These are phyloP conservation scores for Lithohypha guttulata DNA, from an alignment of 2,329 filamentous ascomycete genomes.

Conservation along the genomic window DNA sequence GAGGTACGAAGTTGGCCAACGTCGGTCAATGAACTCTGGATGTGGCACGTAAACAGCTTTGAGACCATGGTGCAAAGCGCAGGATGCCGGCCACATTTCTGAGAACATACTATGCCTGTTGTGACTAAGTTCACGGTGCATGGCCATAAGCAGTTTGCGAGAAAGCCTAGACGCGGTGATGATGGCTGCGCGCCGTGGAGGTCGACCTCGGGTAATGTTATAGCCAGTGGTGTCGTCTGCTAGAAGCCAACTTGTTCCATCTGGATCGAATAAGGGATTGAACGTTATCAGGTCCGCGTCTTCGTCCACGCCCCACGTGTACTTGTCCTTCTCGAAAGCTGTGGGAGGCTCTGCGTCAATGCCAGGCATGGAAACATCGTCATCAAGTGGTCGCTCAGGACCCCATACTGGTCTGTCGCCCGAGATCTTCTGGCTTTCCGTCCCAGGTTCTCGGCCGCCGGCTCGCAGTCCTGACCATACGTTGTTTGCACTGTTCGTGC, in stretches of 20 bases:
- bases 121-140: constrained; percentile 81
- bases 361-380: constrained; percentile 58
- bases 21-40: constrained; percentile 74
- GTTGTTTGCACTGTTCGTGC: constrained; percentile 54
- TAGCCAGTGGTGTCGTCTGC: constrained; percentile 76
- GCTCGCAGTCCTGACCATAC: constrained; percentile 47
- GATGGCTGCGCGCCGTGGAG: constrained; percentile 71
- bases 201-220: constrained; percentile 51
- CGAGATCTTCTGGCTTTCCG: constrained; percentile 25
- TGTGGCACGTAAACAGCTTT: constrained; percentile 90
- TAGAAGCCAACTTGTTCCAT: constrained; percentile 74
- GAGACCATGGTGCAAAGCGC: constrained; percentile 79
- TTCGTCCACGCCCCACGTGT: constrained; percentile 78
- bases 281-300: constrained; percentile 87
- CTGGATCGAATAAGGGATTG: constrained; percentile 83
- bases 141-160: constrained; percentile 64
- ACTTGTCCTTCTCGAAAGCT: constrained; percentile 65
- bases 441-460: constrained; percentile 21
- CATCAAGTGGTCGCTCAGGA: constrained; percentile 57
- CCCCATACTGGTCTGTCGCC: constrained; percentile 69
- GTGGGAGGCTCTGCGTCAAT: constrained; percentile 65
- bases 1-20: constrained; percentile 72
- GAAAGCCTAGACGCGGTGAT: constrained; percentile 81
- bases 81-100: constrained; percentile 90
- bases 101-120: constrained; percentile 85